Percentiles rank a stretch among this genome's conserved stretches.
phyloP scores from a whole-genome alignment of 2,329 filamentous ascomycete genomes.

The Endoconidiophora polonica region DNA sequence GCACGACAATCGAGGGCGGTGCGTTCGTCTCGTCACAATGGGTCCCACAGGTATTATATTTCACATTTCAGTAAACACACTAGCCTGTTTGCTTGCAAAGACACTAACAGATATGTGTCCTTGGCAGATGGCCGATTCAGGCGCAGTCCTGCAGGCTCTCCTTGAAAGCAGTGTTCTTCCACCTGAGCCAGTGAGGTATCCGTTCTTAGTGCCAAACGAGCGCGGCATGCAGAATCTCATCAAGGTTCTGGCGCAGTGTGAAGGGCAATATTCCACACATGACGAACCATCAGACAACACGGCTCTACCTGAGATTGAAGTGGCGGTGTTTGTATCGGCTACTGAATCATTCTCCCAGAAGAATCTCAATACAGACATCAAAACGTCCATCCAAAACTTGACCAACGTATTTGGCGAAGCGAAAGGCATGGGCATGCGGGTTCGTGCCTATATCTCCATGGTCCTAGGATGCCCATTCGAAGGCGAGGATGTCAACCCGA shows the following conservation, averaged over 20 bases:
- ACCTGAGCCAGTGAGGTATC: constrained; percentile 47
- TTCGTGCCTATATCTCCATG: constrained; percentile 66
- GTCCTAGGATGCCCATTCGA: constrained; percentile 68
- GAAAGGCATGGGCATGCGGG: constrained; percentile 46
- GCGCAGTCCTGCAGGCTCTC: constrained; percentile 54
- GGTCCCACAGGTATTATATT: constrained; percentile 52
- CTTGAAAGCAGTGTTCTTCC: constrained; percentile 40
- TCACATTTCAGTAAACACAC: neutral
- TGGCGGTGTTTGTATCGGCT: constrained; percentile 68
- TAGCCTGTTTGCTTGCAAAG: neutral
- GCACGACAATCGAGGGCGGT: constrained; percentile 62
- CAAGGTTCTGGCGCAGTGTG: constrained; percentile 34
- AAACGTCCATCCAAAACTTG: constrained; percentile 55
- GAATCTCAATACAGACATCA: constrained; percentile 70
- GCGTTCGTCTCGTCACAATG: constrained; percentile 74
- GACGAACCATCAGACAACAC: constrained; percentile 26
- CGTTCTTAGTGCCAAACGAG: constrained; percentile 64
- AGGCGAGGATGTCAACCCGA: constrained; percentile 45
- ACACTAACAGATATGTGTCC: neutral
- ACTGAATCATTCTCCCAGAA: constrained; percentile 66
- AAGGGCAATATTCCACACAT: constrained; percentile 33
- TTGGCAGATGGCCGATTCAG: constrained; percentile 59
- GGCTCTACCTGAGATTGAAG: constrained; percentile 39
- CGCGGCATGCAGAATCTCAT: constrained; percentile 53
- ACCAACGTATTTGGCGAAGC: constrained; percentile 51